phyloP scores from a whole-genome alignment of 73 alveolate species.

The Stentor roeselii region DNA sequence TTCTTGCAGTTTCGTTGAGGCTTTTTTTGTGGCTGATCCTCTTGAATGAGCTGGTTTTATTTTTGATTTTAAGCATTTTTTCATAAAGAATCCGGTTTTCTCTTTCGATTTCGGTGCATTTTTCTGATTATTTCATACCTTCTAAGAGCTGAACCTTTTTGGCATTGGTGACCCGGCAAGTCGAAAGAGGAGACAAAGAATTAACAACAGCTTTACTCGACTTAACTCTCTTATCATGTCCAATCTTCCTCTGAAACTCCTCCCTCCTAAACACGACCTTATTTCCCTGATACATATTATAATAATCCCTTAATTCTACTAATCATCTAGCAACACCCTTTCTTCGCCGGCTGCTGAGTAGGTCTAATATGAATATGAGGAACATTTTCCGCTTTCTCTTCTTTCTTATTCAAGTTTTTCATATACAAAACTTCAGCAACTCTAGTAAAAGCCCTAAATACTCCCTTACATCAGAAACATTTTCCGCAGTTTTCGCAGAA shows the following conservation, averaged over 20 bases:
- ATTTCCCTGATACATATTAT: neutral
- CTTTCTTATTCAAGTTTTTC: neutral
- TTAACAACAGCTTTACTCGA: neutral
- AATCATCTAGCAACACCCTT: slow-evolving; percentile 10
- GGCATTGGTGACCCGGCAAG: neutral
- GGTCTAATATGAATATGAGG: neutral
- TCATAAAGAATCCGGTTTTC: slow-evolving; percentile 45
- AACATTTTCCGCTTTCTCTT: neutral
- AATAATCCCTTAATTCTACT: too few species aligned
- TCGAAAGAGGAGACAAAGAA: neutral
- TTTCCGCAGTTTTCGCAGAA: slow-evolving; percentile 21
- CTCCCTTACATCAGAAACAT: neutral
- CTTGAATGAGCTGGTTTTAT: neutral
- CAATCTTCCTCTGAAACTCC: neutral
- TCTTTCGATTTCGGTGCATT: slow-evolving; percentile 49
- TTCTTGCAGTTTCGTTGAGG: neutral
- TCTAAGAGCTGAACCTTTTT: neutral
- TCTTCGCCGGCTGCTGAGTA: neutral
- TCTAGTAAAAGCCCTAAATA: slow-evolving; percentile 17
- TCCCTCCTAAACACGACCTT: neutral
- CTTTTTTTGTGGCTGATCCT: neutral
- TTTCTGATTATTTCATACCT: neutral
- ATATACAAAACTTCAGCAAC: slow-evolving; percentile 5
- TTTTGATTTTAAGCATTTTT: slow-evolving; percentile 35
- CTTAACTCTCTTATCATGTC: neutral